Percentiles rank a stretch among this genome's conserved stretches.
phyloP scores from a whole-genome alignment of 257 asterid genomes.

The Solanum peruvianum region DNA sequence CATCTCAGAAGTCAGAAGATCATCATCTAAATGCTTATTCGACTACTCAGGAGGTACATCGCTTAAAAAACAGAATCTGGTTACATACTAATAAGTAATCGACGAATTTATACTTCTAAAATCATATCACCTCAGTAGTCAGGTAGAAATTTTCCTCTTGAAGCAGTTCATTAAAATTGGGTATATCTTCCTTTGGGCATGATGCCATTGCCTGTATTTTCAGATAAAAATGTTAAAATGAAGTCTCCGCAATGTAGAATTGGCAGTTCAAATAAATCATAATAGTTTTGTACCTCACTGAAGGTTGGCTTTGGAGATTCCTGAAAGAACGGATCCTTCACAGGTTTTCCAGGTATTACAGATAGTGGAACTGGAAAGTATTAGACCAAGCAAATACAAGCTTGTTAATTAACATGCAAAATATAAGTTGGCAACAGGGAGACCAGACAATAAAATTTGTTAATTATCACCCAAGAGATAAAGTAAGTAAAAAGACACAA shows the following conservation, averaged over 20 bases:
- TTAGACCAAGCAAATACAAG: neutral
- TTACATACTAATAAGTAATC: neutral
- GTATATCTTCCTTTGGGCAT: conserved; percentile 57
- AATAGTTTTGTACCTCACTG: conserved; percentile 41
- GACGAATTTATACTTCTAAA: neutral
- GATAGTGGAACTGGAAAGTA: conserved; percentile 48
- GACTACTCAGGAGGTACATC: neutral
- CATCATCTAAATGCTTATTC: neutral
- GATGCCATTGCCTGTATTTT: conserved; percentile 26
- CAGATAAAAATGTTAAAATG: neutral
- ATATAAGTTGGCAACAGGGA: neutral
- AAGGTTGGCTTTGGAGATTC: conserved; percentile 56
- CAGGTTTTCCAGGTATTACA: conserved; percentile 52
- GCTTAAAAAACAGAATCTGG: neutral
- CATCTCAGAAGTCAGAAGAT: neutral
- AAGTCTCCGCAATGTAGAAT: neutral
- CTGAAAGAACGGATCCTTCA: conserved; percentile 62
- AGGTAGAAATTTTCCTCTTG: conserved; percentile 78
- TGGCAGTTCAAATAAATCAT: neutral
- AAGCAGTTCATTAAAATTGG: conserved; percentile 57
- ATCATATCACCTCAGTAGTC: conserved; percentile 55
- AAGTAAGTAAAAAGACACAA: neutral
- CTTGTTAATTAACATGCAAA: neutral
- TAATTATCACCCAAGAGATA: neutral
- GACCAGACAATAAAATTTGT: neutral